phyloP scores from a whole-genome alignment of 2,329 filamentous ascomycete genomes.

The Parastagonospora avenae region DNA sequence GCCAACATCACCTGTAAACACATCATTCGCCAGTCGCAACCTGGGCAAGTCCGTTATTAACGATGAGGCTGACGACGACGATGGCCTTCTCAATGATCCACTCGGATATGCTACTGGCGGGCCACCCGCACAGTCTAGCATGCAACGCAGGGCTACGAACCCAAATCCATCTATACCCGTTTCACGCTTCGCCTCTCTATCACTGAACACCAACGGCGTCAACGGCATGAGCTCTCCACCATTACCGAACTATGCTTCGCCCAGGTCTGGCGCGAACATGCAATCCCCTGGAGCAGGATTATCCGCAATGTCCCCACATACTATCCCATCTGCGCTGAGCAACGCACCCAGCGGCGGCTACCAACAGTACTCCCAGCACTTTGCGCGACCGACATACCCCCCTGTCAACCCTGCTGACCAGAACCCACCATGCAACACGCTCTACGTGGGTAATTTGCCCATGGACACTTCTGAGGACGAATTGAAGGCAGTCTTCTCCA shows the following conservation, averaged over 20 bases:
- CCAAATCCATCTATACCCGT: slow-evolving; percentile 75
- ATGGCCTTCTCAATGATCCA: slow-evolving; percentile 72
- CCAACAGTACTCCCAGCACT: slow-evolving; percentile 62
- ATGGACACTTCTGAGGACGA: slow-evolving; percentile 94
- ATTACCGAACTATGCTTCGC: slow-evolving; percentile 59
- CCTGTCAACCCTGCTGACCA: slow-evolving; percentile 93
- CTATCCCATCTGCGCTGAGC: slow-evolving; percentile 63
- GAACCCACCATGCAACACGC: slow-evolving; percentile 95
- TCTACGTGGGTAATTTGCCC: slow-evolving; percentile 97
- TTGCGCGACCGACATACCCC: slow-evolving; percentile 71
- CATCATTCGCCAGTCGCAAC: slow-evolving; percentile 66
- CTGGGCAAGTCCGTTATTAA: slow-evolving; percentile 74
- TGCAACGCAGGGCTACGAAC: slow-evolving; percentile 71
- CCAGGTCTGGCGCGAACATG: slow-evolving; percentile 55
- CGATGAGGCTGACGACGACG: slow-evolving; percentile 72
- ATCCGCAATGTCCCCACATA: slow-evolving; percentile 53
- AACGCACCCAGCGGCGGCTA: slow-evolving; percentile 57
- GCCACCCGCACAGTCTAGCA: slow-evolving; percentile 51
- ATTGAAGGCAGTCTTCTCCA: slow-evolving; percentile 89
- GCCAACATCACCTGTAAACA: slow-evolving; percentile 74
- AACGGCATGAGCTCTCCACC: slow-evolving; percentile 58
- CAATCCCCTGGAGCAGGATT: slow-evolving; percentile 54
- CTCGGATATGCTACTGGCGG: slow-evolving; percentile 76
- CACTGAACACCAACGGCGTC: slow-evolving; percentile 67
- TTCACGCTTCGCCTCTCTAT: slow-evolving; percentile 70